A percentile compares a stretch with the other conserved stretches of the same genome.
These are phyloP conservation scores for Telopea speciosissima DNA, from an alignment of 177 flowering plant genomes.

Conservation along the genomic window DNA sequence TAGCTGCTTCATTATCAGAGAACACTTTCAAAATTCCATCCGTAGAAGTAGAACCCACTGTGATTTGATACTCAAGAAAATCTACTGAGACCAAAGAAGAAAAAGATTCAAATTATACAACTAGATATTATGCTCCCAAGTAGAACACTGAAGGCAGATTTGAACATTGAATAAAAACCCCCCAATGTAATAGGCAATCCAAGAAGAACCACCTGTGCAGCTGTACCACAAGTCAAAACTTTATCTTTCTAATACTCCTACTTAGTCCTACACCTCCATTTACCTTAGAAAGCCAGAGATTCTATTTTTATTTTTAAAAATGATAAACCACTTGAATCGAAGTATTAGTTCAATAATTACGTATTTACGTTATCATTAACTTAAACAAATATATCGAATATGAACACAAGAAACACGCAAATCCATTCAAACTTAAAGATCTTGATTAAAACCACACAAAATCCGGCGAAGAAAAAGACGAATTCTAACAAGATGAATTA, in stretches of 20 bases:
- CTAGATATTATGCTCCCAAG: neutral
- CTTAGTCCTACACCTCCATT: neutral
- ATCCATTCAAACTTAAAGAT: neutral
- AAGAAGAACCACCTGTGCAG: neutral
- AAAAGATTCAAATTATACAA: neutral
- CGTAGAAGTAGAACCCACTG: conserved; percentile 7
- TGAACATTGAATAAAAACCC: neutral
- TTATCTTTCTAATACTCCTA: too few relatives aligned
- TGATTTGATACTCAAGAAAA: conserved; percentile 3
- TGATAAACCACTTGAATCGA: neutral
- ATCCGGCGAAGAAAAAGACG: neutral
- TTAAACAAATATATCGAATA: neutral
- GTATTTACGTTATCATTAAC: neutral
- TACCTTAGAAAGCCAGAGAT: too few relatives aligned
- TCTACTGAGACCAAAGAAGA: neutral
- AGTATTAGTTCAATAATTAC: neutral
- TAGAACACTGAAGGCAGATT: neutral
- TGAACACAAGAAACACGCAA: neutral
- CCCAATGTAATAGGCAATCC: neutral
- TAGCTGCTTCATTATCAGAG: conserved; percentile 1
- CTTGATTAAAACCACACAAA: neutral
- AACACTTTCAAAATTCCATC: conserved; percentile 4
- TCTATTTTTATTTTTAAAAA: too few relatives aligned
- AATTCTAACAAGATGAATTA: conserved; percentile 6
- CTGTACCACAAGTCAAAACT: too few relatives aligned